Evolutionary conservation across 2,329 filamentous ascomycete genomes (phyloP), one percentile per base, ranked within the genome.

Genomic region (Fonsecaea erecta): DNA sequence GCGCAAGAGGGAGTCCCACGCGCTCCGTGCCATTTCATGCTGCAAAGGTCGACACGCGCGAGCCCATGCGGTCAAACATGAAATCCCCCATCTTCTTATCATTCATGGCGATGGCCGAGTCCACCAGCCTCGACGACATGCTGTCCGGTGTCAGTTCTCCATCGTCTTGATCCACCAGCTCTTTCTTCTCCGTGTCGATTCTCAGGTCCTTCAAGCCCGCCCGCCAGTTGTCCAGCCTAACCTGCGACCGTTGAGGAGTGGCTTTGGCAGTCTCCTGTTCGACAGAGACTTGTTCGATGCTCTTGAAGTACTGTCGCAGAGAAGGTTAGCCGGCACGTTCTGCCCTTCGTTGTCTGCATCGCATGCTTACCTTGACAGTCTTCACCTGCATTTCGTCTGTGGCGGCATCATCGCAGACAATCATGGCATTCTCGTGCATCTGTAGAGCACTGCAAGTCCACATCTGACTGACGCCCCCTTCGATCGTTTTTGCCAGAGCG

Each of bases 381-480:
- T 91, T 91, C 67, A 91, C 88, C 75, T 88, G 88, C 58, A 91
- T 80, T 75, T 91, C 88, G 14, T 90, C 79, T 1, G 89, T 91
- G 16, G 89, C 88, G 74, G 94, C 91, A 72, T 94, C 90, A 73
- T 96, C 92, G 52, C 90, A 90, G 9, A 94, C 90, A 70, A 95
- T 88, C 83, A 95, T 87, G 60, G 91, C 88, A 73, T 93, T 89
- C 2, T 87, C 89, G 76, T 95, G 92, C 68, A 94, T 80, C 76
- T 96, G 92, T 48, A 96, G 82, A 61, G 87, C 88, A 8, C 91
- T 94, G 6, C 95, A 83, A 0, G 92, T 94, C 91, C 92, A 96
- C 90, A 94, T 94, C 79, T 95, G 92, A 76, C 93, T 94, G 67
- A 96, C 86, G 32, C 89, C 90, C 63, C 89, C 88, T 77, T 96